Base-by-base conservation (phyloP, 176 grass and related monocot genomes). In the Saccharum officinarum region DNA sequence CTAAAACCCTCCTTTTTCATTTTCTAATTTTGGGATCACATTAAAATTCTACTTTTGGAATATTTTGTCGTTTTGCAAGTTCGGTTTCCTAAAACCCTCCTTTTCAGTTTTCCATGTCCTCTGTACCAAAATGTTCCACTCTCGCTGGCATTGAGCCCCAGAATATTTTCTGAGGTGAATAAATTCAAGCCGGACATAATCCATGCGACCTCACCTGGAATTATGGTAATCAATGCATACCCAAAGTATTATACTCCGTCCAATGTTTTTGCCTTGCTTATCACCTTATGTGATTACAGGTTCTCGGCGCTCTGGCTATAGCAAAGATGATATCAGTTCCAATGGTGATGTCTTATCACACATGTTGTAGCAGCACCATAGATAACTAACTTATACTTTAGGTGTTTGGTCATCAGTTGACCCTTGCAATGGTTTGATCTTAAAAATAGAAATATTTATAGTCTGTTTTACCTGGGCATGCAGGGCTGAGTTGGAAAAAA, bases 181-280 rank as follows among this genome's bases (percentile, higher is more conserved):
- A 97, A 97, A 71, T 99, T 97, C 80, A 99, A 92, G 76, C 97
- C 97, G 8, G 97, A 99, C 84, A 91, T 99, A 82, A 91, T 99
- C 49, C 97, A 97, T 69, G 97, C 92, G 15, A 92, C 97, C 69
- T 99, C 97, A 82, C 97, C 94, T 73, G 94, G 94, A 85, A 74
- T 97, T 83, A 97, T 97, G 97, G 97, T 99, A 96, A 83, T 86
- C 13, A 16, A 47, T 45, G 42, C 77, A 76, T 66, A 80, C 40
- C 6, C 40, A 25, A 59, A 61, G 12, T 50, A 5, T 20, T 5
- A 41, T 44, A 2, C 5, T 47, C 4, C 59, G 82, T 71, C 36
- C 49, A 7, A 40, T 22, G 18, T 31, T 65, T 73, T 15, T 20
- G 38, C 17, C 11, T 71, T 77, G 8, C 44, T 70, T 59, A 33